Conservation (phyloP, 805 yeast genomes). For the Lachancea dasiensis region DNA sequence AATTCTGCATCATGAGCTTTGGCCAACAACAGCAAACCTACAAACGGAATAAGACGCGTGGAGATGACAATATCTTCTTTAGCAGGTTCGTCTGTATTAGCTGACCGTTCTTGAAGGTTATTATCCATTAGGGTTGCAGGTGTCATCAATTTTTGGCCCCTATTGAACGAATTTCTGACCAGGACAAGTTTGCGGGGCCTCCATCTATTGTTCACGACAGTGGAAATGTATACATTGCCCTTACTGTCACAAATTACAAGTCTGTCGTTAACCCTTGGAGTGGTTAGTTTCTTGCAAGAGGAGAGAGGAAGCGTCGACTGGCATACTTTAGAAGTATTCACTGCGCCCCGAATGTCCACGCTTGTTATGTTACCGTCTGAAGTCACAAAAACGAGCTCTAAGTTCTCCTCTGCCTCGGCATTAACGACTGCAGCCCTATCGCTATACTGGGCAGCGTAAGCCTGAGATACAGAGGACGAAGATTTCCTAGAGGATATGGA, state of each 20-base stretch:
- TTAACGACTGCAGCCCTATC: constrained; percentile 6
- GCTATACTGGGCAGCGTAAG: constrained; percentile 18
- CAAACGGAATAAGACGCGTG: constrained; percentile 56
- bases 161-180: constrained; percentile 43
- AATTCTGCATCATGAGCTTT: constrained; percentile 52
- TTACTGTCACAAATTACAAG: constrained; percentile 48
- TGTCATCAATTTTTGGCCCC: constrained; percentile 35
- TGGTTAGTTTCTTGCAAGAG: constrained; percentile 49
- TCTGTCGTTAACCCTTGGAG: constrained; percentile 73
- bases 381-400: constrained; percentile 46
- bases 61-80: constrained; percentile 10
- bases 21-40: constrained; percentile 67
- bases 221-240: constrained; percentile 53
- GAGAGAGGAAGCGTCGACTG: constrained; percentile 32
- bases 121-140: constrained; percentile 32
- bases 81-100: not conserved
- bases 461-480: constrained; percentile 19
- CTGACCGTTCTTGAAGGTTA: not conserved
- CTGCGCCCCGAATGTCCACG: constrained; percentile 35
- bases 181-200: constrained; percentile 46
- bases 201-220: constrained; percentile 64
- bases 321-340: constrained; percentile 33
- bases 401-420: constrained; percentile 21
- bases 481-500: constrained; percentile 24
- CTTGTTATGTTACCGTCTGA: constrained; percentile 46